Evolutionary conservation across 2,329 filamentous ascomycete genomes (phyloP).

Genomic region (Apiospora phragmitis): DNA sequence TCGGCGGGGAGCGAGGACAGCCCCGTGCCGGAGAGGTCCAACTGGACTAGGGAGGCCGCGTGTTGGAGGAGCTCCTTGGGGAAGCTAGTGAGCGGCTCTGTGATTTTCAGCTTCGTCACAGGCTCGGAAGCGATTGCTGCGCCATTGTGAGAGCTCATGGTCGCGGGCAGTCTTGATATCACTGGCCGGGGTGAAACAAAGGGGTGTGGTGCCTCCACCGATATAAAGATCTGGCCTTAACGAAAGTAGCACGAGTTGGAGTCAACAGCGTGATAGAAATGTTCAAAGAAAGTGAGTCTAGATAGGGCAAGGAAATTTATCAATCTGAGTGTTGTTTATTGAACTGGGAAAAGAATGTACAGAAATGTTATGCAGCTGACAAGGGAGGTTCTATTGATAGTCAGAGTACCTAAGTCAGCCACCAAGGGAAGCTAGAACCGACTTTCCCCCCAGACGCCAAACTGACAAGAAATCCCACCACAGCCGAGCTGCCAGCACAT

Average conservation of each 20-base stretch:
- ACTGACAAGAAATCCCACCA: not conserved
- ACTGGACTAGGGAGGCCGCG: constrained; percentile 42
- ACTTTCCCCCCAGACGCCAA: not conserved
- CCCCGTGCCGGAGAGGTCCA: constrained; percentile 49
- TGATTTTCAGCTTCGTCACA: constrained; percentile 37
- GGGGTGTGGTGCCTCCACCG: not conserved
- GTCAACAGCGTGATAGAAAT: not conserved
- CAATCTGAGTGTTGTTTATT: not conserved
- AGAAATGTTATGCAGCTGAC: not conserved
- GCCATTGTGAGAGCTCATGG: not conserved
- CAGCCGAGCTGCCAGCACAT: not conserved
- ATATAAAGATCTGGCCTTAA: not conserved
- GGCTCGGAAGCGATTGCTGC: not conserved
- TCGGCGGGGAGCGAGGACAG: constrained; percentile 41
- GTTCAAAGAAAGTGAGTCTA: not conserved
- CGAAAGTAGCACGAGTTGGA: not conserved
- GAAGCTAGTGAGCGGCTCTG: constrained; percentile 34
- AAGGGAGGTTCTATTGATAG: not conserved
- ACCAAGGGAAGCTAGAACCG: not conserved
- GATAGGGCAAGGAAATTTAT: not conserved
- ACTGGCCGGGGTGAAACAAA: not conserved
- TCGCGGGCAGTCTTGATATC: not conserved
- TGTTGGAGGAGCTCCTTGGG: constrained; percentile 42
- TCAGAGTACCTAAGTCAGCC: not conserved
- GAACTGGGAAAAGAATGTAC: not conserved